phyloP scores from a whole-genome alignment of 441 rosid species.

The Populus hybrid region DNA sequence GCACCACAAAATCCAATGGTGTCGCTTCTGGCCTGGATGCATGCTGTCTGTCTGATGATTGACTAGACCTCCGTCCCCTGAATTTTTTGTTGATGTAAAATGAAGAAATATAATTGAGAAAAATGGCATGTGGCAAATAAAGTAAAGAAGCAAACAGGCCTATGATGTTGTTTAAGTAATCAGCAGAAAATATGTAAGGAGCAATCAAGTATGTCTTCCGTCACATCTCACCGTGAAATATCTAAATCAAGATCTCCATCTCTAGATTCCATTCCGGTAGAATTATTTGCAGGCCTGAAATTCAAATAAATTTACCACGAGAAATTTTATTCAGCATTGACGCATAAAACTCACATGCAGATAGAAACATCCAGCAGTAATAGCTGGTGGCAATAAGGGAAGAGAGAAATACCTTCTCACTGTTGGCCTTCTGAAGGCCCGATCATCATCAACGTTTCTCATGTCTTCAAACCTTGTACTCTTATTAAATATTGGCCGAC shows the following conservation, averaged over 20 bases:
- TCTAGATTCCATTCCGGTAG: constrained; percentile 72
- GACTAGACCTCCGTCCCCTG: constrained; percentile 75
- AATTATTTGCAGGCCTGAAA: constrained; percentile 63
- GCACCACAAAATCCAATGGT: constrained; percentile 85
- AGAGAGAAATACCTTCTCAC: constrained; percentile 55
- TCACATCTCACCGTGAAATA: constrained; percentile 55
- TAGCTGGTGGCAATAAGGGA: background rate
- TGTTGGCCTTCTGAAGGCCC: constrained; percentile 69
- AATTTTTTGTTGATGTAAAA: constrained; percentile 9
- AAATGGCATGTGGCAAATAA: background rate
- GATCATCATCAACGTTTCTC: constrained; percentile 76
- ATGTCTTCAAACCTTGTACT: constrained; percentile 97
- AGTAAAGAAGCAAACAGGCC: constrained; percentile 7
- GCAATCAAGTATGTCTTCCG: background rate
- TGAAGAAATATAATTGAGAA: background rate
- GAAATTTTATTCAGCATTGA: background rate
- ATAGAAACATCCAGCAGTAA: background rate
- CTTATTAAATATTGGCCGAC: constrained; percentile 96
- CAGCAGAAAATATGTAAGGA: background rate
- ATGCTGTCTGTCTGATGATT: constrained; percentile 59
- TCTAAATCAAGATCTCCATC: constrained; percentile 93
- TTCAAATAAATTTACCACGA: background rate
- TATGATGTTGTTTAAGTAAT: background rate
- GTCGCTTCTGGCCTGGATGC: constrained; percentile 96
- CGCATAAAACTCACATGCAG: background rate